Percentiles rank a stretch among this genome's conserved stretches.
These are phyloP conservation scores for Fusarium redolens DNA, from an alignment of 2,329 filamentous ascomycete genomes.

Conservation along the genomic window DNA sequence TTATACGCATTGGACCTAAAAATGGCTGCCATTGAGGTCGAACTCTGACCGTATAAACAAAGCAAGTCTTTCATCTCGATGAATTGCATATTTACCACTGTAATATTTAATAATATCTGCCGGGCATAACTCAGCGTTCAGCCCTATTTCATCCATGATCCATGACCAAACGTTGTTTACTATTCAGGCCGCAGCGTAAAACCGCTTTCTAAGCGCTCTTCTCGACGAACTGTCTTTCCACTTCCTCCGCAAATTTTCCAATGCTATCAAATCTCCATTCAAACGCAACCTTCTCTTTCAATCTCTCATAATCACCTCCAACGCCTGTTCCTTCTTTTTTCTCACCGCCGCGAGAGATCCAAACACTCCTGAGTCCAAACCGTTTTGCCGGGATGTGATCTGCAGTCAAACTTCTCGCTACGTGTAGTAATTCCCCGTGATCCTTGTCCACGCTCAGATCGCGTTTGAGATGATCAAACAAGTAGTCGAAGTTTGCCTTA, in stretches of 20 bases:
- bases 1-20: not conserved
- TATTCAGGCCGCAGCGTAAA: not conserved
- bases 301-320: slow-evolving; percentile 11
- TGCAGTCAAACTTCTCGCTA: slow-evolving; percentile 25
- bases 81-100: not conserved
- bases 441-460: slow-evolving; percentile 15
- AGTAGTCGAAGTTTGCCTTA: slow-evolving; percentile 15
- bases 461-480: slow-evolving; percentile 1
- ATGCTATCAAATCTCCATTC: slow-evolving; percentile 25
- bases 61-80: not conserved
- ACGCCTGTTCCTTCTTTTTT: slow-evolving; percentile 8
- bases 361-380: slow-evolving; percentile 7
- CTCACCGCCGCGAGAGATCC: slow-evolving; percentile 14
- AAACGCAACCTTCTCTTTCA: slow-evolving; percentile 3
- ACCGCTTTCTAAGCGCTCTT: not conserved
- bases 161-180: not conserved
- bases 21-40: not conserved
- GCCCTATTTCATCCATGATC: not conserved
- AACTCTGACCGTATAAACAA: not conserved
- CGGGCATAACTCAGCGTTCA: not conserved
- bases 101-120: not conserved
- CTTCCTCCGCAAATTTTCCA: slow-evolving; percentile 16
- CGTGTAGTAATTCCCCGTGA: slow-evolving; percentile 5
- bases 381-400: slow-evolving; percentile 21
- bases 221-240: slow-evolving; percentile 11